A percentile compares a stretch with the other conserved stretches of the same genome.
Conservation (phyloP, 192 early-diverging fungal species). For the Coemansia sp. region DNA sequence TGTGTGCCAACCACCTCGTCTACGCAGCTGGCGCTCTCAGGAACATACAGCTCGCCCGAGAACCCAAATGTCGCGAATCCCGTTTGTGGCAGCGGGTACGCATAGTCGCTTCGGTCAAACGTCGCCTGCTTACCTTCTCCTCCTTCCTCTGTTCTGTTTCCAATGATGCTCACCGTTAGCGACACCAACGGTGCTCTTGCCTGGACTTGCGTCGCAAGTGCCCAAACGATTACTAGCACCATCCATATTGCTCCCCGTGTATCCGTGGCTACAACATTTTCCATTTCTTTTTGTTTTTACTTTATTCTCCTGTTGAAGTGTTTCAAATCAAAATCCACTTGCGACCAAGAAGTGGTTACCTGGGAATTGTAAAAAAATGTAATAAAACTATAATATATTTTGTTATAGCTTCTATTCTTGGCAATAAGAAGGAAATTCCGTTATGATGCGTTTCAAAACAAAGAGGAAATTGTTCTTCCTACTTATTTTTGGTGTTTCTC, state of each 20-base stretch:
- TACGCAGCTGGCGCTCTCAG: slow-evolving; percentile 21
- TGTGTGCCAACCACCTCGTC: slow-evolving; percentile 20
- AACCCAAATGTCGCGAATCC: slow-evolving; percentile 34
- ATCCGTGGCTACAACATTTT: neutral
- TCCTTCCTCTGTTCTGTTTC: slow-evolving; percentile 15
- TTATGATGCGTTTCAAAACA: too few relatives aligned
- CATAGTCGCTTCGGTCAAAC: slow-evolving; percentile 49
- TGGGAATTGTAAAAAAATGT: too few relatives aligned
- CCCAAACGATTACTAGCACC: neutral
- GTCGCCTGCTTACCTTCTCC: slow-evolving; percentile 28
- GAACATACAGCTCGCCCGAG: slow-evolving; percentile 47
- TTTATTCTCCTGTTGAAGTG: too few relatives aligned
- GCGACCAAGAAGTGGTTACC: too few relatives aligned
- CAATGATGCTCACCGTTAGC: slow-evolving; percentile 33
- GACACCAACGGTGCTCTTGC: slow-evolving; percentile 41
- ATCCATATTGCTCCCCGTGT: neutral
- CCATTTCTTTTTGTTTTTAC: neutral
- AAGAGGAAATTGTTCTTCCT: too few relatives aligned
- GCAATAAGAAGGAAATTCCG: too few relatives aligned
- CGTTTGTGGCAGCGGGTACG: slow-evolving; percentile 40
- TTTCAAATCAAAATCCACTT: too few relatives aligned
- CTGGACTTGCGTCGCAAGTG: neutral
- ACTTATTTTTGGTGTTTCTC: too few relatives aligned
- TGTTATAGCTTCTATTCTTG: too few relatives aligned
- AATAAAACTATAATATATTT: too few relatives aligned